phyloP scores from a whole-genome alignment of 1,284 basidiomycete species.

The Rhodotorula sp. region DNA sequence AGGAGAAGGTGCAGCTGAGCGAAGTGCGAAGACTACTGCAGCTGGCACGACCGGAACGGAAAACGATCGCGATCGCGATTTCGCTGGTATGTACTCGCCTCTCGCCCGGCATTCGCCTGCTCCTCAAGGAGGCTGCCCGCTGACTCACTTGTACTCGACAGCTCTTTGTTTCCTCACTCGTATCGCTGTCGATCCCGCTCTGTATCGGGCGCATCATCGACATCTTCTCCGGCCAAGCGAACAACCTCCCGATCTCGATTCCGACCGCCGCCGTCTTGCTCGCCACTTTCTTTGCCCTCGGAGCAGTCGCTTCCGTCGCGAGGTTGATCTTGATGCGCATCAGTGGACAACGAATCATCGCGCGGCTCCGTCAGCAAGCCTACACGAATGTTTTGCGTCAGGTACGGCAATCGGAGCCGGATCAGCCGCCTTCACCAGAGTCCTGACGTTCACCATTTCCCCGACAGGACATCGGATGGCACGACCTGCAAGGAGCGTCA shows the following conservation, averaged over 20 bases:
- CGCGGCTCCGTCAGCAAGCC: constrained; percentile 75
- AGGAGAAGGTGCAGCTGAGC: constrained; percentile 36
- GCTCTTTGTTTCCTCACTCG: constrained; percentile 53
- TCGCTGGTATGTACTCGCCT: constrained; percentile 59
- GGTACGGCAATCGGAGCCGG: constrained; percentile 53
- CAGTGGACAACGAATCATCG: constrained; percentile 84
- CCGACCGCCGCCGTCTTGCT: constrained; percentile 76
- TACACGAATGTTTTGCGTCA: constrained; percentile 79
- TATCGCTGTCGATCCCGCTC: constrained; percentile 87
- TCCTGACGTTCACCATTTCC: background rate
- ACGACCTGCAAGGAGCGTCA: constrained; percentile 41
- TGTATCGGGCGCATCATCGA: constrained; percentile 89
- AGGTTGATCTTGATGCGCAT: constrained; percentile 86
- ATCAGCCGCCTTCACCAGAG: background rate
- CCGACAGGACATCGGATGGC: constrained; percentile 43
- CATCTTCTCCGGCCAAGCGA: constrained; percentile 57
- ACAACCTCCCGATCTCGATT: constrained; percentile 59
- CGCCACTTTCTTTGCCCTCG: constrained; percentile 76
- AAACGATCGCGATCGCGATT: constrained; percentile 68
- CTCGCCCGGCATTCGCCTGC: constrained; percentile 50
- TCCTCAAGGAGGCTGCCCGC: too few species aligned
- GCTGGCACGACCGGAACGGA: constrained; percentile 74
- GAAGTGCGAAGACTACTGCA: constrained; percentile 46
- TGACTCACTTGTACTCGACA: background rate
- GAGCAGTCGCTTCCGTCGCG: constrained; percentile 77